Evolutionary conservation across 2,329 filamentous ascomycete species (phyloP).

Genomic region (Colletotrichum tofieldiae): DNA sequence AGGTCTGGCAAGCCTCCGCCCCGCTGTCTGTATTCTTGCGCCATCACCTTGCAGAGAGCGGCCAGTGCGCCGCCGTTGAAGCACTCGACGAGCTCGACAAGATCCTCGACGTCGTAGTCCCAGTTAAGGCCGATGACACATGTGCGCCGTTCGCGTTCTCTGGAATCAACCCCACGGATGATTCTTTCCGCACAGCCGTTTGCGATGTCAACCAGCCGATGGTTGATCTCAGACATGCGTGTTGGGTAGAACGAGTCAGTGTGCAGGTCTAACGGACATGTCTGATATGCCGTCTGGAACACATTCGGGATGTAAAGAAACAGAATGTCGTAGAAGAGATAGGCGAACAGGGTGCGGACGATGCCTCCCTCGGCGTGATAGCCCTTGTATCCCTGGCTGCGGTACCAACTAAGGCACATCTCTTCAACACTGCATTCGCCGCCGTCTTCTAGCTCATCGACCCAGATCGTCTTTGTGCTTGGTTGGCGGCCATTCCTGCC

Average conservation of each 20-base stretch:
- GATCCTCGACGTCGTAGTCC: slow-evolving; percentile 85
- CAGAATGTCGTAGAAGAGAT: slow-evolving; percentile 93
- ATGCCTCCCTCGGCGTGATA: slow-evolving; percentile 95
- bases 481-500: slow-evolving; percentile 59
- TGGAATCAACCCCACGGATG: slow-evolving; percentile 77
- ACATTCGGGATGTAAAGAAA: slow-evolving; percentile 97
- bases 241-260: slow-evolving; percentile 93
- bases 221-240: slow-evolving; percentile 91
- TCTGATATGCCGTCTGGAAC: slow-evolving; percentile 96
- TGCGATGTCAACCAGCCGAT: slow-evolving; percentile 86
- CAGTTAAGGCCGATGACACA: slow-evolving; percentile 95
- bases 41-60: slow-evolving; percentile 91
- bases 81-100: slow-evolving; percentile 83
- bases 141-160: slow-evolving; percentile 79
- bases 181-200: slow-evolving; percentile 83
- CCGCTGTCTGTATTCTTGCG: slow-evolving; percentile 91
- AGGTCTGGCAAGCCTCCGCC: slow-evolving; percentile 93
- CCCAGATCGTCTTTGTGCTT: slow-evolving; percentile 86
- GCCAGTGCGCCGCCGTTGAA: slow-evolving; percentile 87
- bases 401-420: slow-evolving; percentile 93
- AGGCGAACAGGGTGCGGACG: slow-evolving; percentile 89
- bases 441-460: slow-evolving; percentile 80
- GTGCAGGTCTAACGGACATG: slow-evolving; percentile 91
- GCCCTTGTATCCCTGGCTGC: slow-evolving; percentile 89
- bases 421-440: slow-evolving; percentile 90